Percentiles rank a stretch among this genome's conserved stretches.
phyloP scores from a whole-genome alignment of 148 eudicot species.

The Diospyros lotus region DNA sequence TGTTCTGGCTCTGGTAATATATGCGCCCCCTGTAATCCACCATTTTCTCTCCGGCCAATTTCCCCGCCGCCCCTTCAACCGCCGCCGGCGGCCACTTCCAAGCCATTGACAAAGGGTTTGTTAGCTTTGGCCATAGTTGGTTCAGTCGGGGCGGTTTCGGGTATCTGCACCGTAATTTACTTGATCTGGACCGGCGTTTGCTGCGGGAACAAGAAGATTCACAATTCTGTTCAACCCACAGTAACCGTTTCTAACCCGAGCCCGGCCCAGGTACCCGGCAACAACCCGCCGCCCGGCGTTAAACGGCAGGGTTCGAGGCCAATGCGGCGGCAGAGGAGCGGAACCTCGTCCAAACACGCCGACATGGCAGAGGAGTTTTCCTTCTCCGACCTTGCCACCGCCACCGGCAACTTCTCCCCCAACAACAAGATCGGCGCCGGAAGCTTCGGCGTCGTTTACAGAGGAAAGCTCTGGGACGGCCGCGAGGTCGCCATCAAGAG shows the following conservation, averaged over 20 bases:
- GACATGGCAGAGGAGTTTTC: slow-evolving; percentile 70
- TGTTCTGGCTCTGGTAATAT: slow-evolving; percentile 58
- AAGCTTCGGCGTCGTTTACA: slow-evolving; percentile 80
- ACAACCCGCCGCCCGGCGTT: slow-evolving; percentile 55
- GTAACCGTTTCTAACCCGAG: slow-evolving; percentile 45
- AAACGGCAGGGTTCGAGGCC: slow-evolving; percentile 66
- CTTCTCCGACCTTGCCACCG: slow-evolving; percentile 57
- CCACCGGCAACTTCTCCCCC: slow-evolving; percentile 53
- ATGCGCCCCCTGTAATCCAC: slow-evolving; percentile 35
- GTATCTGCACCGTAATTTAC: slow-evolving; percentile 50
- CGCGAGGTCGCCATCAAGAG: slow-evolving; percentile 84
- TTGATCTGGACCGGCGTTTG: slow-evolving; percentile 61
- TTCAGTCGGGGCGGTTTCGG: slow-evolving; percentile 51
- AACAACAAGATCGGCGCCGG: slow-evolving; percentile 84
- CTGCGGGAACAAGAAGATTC: slow-evolving; percentile 72
- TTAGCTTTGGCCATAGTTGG: slow-evolving; percentile 75
- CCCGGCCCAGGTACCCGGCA: slow-evolving; percentile 34
- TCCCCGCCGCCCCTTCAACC: slow-evolving; percentile 22
- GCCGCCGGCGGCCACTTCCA: slow-evolving; percentile 24
- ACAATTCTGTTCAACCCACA: slow-evolving; percentile 80
- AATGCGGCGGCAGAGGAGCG: slow-evolving; percentile 81
- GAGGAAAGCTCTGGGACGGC: slow-evolving; percentile 60
- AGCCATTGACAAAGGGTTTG: slow-evolving; percentile 43
- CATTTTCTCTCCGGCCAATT: slow-evolving; percentile 14
- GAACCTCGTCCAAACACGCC: slow-evolving; percentile 68